Conservation (phyloP, 768 basidiomycete genomes). For the Chalciporus chontae region DNA sequence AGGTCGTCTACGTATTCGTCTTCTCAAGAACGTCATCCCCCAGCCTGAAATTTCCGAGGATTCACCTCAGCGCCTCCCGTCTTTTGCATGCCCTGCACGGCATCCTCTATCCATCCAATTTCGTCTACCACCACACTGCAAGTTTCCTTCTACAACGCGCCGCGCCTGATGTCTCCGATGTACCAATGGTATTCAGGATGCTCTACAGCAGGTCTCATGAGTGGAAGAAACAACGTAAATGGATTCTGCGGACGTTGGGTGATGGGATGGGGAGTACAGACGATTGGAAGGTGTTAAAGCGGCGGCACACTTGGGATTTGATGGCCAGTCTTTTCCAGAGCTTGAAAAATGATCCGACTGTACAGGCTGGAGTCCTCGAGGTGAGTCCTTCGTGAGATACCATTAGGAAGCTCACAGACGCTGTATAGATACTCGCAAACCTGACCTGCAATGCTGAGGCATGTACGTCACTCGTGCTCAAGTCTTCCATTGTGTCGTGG, state of each 20-base stretch:
- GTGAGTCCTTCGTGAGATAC: conserved; percentile 35
- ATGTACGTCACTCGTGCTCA: conserved; percentile 64
- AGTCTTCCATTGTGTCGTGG: conserved; percentile 75
- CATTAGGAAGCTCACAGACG: too few species aligned
- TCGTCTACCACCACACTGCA: conserved; percentile 81
- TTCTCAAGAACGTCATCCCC: conserved; percentile 18
- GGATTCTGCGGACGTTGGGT: conserved; percentile 81
- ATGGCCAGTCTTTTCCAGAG: conserved; percentile 80
- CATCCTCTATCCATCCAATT: conserved; percentile 83
- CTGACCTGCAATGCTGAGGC: conserved; percentile 69
- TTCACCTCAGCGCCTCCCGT: conserved; percentile 55
- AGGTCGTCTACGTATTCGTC: conserved; percentile 63
- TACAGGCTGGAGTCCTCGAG: conserved; percentile 65
- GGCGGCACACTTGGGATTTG: conserved; percentile 87
- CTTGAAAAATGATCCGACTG: conserved; percentile 45
- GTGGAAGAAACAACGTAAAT: conserved; percentile 85
- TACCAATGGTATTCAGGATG: conserved; percentile 89
- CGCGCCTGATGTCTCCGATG: conserved; percentile 72
- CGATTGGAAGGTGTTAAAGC: conserved; percentile 80
- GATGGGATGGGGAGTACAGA: conserved; percentile 73
- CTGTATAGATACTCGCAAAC: conserved; percentile 63
- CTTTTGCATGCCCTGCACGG: conserved; percentile 78
- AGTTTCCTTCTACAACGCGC: conserved; percentile 91
- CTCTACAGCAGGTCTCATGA: conserved; percentile 76
- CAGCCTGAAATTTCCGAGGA: conserved; percentile 43